These are phyloP conservation scores for Euptelea pleiosperma DNA, from an alignment of 164 flowering plant genomes.

Conservation along the genomic window DNA sequence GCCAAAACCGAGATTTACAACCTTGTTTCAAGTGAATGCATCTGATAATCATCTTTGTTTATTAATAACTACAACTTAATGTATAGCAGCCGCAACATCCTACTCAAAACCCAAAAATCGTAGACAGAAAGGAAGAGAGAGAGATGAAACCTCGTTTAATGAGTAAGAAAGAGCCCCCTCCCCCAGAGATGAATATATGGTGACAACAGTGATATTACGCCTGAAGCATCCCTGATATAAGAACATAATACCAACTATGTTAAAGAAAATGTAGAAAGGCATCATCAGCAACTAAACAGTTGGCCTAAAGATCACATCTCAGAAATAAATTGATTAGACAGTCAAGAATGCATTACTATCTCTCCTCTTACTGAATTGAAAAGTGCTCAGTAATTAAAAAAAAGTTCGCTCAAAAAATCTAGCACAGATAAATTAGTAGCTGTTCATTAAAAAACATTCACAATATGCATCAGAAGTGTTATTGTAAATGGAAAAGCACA, in stretches of 20 bases:
- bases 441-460: too few species aligned
- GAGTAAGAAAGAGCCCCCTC: conserved; percentile 85
- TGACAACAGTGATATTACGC: conserved; percentile 75
- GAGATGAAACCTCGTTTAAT: conserved; percentile 61
- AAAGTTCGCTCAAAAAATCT: too few species aligned
- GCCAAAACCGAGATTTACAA: too few species aligned
- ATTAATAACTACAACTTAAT: too few species aligned
- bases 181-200: conserved; percentile 84
- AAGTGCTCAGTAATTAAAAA: background rate
- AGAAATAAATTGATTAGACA: too few species aligned
- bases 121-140: conserved; percentile 26
- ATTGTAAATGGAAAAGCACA: background rate
- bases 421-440: too few species aligned
- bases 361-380: background rate
- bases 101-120: too few species aligned
- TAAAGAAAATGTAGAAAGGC: background rate
- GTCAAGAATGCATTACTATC: too few species aligned
- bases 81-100: too few species aligned
- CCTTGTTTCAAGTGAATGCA: too few species aligned
- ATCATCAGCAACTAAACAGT: background rate
- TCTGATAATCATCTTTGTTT: too few species aligned
- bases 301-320: background rate
- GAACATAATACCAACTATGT: conserved; percentile 5
- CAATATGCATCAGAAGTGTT: background rate
- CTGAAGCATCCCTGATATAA: conserved; percentile 73